A percentile compares a stretch with the other conserved stretches of the same genome.
Conservation (phyloP, 805 yeast species). For the Jamesozyma piceae region DNA sequence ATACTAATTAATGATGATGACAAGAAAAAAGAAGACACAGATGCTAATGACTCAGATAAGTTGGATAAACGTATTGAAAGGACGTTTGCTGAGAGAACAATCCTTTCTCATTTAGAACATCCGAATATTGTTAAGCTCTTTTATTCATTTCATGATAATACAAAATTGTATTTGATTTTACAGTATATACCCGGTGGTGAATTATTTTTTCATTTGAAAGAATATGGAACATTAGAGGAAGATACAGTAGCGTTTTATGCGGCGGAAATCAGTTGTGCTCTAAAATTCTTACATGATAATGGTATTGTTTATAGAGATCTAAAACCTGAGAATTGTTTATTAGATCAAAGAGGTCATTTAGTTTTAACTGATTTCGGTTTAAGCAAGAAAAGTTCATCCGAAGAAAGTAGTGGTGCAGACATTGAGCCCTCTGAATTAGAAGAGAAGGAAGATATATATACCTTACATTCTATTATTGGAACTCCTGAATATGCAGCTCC, state of each 20-base stretch:
- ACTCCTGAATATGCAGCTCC: conserved; percentile 64
- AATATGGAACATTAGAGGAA: conserved; percentile 41
- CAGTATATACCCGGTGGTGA: conserved; percentile 91
- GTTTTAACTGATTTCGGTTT: conserved; percentile 82
- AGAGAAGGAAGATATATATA: conserved; percentile 24
- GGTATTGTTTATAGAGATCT: conserved; percentile 84
- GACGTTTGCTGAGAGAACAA: conserved; percentile 71
- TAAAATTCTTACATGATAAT: conserved; percentile 62
- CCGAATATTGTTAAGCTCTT: conserved; percentile 74
- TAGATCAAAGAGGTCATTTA: conserved; percentile 63
- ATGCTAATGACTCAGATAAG: not conserved
- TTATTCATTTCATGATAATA: conserved; percentile 75
- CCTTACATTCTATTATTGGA: conserved; percentile 34
- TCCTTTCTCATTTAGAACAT: conserved; percentile 60
- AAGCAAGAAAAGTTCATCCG: conserved; percentile 35
- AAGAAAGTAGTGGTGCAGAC: conserved; percentile 5
- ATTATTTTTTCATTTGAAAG: conserved; percentile 40
- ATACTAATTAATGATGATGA: conserved; percentile 42
- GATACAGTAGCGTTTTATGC: conserved; percentile 65
- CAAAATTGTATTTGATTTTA: conserved; percentile 62
- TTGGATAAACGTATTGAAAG: conserved; percentile 51
- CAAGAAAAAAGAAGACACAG: conserved; percentile 15
- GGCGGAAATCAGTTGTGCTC: conserved; percentile 73
- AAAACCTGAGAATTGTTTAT: conserved; percentile 80
- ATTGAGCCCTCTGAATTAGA: conserved; percentile 3